Conservation (phyloP, 306 rosid genomes). For the Lathyrus sativus region DNA sequence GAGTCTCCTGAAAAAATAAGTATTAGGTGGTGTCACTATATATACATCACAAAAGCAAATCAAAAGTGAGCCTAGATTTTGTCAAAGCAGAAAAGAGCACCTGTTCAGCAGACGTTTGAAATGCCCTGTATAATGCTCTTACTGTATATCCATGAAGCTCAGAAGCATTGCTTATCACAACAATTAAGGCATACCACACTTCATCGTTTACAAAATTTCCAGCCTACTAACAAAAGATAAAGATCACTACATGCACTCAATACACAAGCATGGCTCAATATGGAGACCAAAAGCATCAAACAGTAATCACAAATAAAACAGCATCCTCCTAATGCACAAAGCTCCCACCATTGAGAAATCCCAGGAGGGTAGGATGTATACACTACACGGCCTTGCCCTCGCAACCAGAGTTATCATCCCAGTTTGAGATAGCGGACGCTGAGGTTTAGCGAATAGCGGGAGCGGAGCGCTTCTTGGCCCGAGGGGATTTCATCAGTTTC, state of each 20-base stretch:
- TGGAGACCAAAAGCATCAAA: slow-evolving; percentile 31
- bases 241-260: slow-evolving; percentile 53
- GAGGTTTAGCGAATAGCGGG: too few species aligned
- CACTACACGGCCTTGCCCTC: background rate
- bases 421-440: too few species aligned
- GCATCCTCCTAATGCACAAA: slow-evolving; percentile 13
- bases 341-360: slow-evolving; percentile 8
- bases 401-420: background rate
- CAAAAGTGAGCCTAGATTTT: slow-evolving; percentile 32
- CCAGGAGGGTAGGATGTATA: background rate
- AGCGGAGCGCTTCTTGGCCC: too few species aligned
- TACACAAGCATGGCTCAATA: slow-evolving; percentile 29
- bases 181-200: slow-evolving; percentile 88
- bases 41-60: slow-evolving; percentile 31
- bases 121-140: slow-evolving; percentile 82
- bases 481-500: too few species aligned
- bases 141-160: slow-evolving; percentile 97
- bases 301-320: slow-evolving; percentile 19
- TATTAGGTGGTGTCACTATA: slow-evolving; percentile 29
- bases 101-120: slow-evolving; percentile 83
- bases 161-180: slow-evolving; percentile 87
- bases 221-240: slow-evolving; percentile 89
- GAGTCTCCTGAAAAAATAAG: slow-evolving; percentile 71
- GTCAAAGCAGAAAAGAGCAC: slow-evolving; percentile 46
- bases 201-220: slow-evolving; percentile 98